Evolutionary conservation across 768 basidiomycete species (phyloP).

Genomic region (Boletus bicolor): DNA sequence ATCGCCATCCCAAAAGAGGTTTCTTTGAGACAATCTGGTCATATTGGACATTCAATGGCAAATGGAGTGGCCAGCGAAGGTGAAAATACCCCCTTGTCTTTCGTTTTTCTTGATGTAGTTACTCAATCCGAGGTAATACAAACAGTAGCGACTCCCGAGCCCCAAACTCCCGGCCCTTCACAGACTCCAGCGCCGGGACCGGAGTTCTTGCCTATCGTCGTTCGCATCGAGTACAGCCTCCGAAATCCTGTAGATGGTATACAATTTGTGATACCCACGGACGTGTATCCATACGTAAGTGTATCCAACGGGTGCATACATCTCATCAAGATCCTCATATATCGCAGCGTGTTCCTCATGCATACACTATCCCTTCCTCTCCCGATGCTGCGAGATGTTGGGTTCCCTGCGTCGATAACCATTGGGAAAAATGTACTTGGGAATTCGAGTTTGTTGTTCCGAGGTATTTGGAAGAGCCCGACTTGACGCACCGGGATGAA

Average conservation of each 20-base stretch:
- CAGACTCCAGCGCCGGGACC: slow-evolving; percentile 39
- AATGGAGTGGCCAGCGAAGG: slow-evolving; percentile 56
- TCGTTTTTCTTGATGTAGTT: neutral
- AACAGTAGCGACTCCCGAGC: slow-evolving; percentile 77
- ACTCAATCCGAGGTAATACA: slow-evolving; percentile 5
- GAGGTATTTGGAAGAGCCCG: slow-evolving; percentile 64
- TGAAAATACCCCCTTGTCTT: slow-evolving; percentile 25
- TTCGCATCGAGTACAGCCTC: slow-evolving; percentile 79
- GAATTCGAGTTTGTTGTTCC: slow-evolving; percentile 97
- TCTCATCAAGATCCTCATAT: slow-evolving; percentile 15
- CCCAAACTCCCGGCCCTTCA: slow-evolving; percentile 57
- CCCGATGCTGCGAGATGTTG: slow-evolving; percentile 94
- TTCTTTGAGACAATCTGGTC: slow-evolving; percentile 57
- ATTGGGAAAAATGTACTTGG: slow-evolving; percentile 98
- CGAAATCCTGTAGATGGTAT: slow-evolving; percentile 81
- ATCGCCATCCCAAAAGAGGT: slow-evolving; percentile 81
- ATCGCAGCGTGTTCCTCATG: slow-evolving; percentile 83
- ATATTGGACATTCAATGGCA: slow-evolving; percentile 33
- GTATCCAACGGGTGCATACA: slow-evolving; percentile 1
- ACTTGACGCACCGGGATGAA: slow-evolving; percentile 35
- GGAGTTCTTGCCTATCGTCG: slow-evolving; percentile 73
- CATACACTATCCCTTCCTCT: slow-evolving; percentile 83
- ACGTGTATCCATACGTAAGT: slow-evolving; percentile 83
- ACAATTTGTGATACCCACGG: slow-evolving; percentile 78
- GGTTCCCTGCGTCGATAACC: slow-evolving; percentile 95